Conservation (phyloP, 805 yeast genomes). For the Phaffomyces thermotolerans region DNA sequence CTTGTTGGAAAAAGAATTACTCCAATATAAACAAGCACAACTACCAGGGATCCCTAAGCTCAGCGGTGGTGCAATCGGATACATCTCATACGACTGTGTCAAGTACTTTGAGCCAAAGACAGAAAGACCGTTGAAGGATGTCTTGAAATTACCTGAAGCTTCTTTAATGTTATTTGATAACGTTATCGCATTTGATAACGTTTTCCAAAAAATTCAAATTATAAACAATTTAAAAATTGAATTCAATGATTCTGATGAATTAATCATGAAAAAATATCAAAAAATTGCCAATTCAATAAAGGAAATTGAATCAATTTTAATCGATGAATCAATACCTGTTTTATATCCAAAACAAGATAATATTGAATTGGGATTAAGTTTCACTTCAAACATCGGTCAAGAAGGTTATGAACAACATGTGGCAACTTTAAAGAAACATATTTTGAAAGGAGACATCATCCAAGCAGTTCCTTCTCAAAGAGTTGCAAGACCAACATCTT, state of each 20-base stretch:
- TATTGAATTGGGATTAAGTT: constrained; percentile 58
- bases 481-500: constrained; percentile 86
- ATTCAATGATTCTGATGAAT: constrained; percentile 23
- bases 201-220: constrained; percentile 86
- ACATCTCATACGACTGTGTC: constrained; percentile 92
- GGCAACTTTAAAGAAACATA: constrained; percentile 64
- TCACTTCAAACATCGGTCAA: constrained; percentile 86
- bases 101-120: constrained; percentile 95
- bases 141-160: constrained; percentile 83
- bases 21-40: constrained; percentile 56
- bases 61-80: constrained; percentile 96
- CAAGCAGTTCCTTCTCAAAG: constrained; percentile 99
- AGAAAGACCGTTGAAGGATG: constrained; percentile 64
- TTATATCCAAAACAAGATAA: constrained; percentile 70
- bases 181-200: constrained; percentile 89
- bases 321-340: constrained; percentile 35
- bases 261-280: constrained; percentile 37
- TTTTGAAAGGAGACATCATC: constrained; percentile 85
- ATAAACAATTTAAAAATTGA: constrained; percentile 66
- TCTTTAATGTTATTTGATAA: constrained; percentile 86
- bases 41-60: constrained; percentile 77
- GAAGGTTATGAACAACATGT: constrained; percentile 90
- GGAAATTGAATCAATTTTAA: constrained; percentile 43
- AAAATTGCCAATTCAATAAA: constrained; percentile 54
- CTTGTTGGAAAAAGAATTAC: constrained; percentile 68